Evolutionary conservation across 1,284 basidiomycete species (phyloP).

Genomic region (Microbotryum intermedium): DNA sequence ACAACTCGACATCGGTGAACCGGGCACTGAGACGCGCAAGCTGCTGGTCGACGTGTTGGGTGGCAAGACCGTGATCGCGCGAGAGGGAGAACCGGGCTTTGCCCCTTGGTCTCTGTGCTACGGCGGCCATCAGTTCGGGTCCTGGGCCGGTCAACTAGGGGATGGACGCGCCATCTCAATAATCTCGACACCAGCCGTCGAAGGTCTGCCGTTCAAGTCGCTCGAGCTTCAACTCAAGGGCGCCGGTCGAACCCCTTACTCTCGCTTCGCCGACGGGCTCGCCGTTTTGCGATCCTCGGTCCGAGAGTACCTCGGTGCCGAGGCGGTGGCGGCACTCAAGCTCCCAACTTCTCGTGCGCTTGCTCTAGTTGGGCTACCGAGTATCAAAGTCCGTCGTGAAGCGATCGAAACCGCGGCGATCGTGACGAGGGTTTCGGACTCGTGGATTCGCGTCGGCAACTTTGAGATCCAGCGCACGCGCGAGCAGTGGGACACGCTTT

Average conservation of each 20-base stretch:
- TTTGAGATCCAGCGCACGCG: constrained; percentile 45
- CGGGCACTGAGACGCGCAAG: constrained; percentile 51
- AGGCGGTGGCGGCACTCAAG: constrained; percentile 75
- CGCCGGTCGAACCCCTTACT: constrained; percentile 86
- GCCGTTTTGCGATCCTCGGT: constrained; percentile 87
- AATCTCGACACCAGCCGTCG: constrained; percentile 9
- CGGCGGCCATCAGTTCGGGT: constrained; percentile 64
- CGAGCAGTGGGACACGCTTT: constrained; percentile 63
- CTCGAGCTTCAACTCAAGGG: constrained; percentile 84
- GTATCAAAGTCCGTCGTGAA: constrained; percentile 69
- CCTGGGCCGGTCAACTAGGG: constrained; percentile 92
- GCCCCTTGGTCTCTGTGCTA: constrained; percentile 84
- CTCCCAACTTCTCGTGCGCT: constrained; percentile 87
- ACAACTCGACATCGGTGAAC: constrained; percentile 76
- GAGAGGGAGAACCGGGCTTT: constrained; percentile 46
- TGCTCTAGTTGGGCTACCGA: constrained; percentile 66
- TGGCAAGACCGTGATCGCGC: constrained; percentile 65
- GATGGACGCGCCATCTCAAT: constrained; percentile 89
- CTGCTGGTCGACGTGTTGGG: constrained; percentile 71
- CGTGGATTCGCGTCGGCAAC: constrained; percentile 79
- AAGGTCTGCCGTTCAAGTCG: neutral
- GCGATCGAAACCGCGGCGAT: constrained; percentile 68
- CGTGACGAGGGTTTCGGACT: constrained; percentile 73
- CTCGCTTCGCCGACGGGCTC: constrained; percentile 79
- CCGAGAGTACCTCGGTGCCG: constrained; percentile 57